Evolutionary conservation across 768 basidiomycete genomes (phyloP), one percentile per base, ranked within the genome.

Genomic region (Auricularia auricula-judae): DNA sequence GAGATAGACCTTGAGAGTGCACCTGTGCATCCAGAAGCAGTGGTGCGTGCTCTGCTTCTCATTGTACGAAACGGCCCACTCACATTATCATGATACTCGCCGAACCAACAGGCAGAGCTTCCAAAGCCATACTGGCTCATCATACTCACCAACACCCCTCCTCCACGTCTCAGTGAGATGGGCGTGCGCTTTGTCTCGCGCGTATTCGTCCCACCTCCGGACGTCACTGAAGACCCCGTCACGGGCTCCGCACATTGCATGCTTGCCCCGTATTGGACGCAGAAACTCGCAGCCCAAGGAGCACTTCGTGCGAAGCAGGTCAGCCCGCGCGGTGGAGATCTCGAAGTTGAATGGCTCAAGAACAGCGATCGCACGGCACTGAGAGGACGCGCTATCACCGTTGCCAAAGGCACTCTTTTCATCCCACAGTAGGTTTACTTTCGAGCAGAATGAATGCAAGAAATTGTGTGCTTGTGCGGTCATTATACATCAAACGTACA

Each of bases 281-380:
- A 87, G 87, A 63, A 98, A 7, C 34, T 59, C 29, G 29, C 8
- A 0, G 71, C 79, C 23, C 61, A 67, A 4, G 68, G 56, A 2
- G 73, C 77, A 63, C 74, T 81, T 36, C 67, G 68, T n/a, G 80
- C 81, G 2, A 81, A 71, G 65, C 81, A 83, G 68, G 83, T 84
- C 23, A 84, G 84, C 69, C 67, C 69, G 3, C 72, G 84, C 53
- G 81, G 81, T 11, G 84, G 82, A 1, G 73, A 78, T 29, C 63
- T 84, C 59, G 76, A 71, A 39, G 67, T 84, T 23, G 65, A 72
- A 2, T 81, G 75, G 72, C 70, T 79, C 4, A 67, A 76, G 51
- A 71, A 72, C 14, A 71, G 66, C n/a, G 70, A 68, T 1, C 67
- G 68, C 0, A 67, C 81, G 14, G 74, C 62, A 34, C 65, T 83